Percentiles rank a stretch among this genome's conserved stretches.
Conservation (phyloP, 768 basidiomycete species). For the Coprinopsis marcescibilis region DNA sequence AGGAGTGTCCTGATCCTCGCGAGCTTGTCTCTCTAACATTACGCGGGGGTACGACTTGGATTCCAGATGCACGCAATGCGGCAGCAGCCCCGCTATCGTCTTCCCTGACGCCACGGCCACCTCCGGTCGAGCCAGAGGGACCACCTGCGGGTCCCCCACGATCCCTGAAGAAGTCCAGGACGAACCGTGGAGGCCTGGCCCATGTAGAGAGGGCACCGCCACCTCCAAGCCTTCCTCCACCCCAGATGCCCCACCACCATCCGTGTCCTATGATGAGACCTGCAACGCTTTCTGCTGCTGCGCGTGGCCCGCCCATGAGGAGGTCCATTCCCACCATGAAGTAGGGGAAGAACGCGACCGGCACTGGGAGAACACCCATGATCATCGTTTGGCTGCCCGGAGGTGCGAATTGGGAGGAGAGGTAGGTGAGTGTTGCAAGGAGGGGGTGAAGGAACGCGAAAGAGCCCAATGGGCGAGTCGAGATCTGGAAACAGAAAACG, state of each 20-base stretch:
- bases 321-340: conserved; percentile 69
- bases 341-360: conserved; percentile 69
- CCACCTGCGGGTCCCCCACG: conserved; percentile 19
- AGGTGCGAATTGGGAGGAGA: conserved; percentile 61
- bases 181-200: conserved; percentile 56
- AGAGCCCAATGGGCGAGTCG: conserved; percentile 58
- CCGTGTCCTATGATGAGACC: conserved; percentile 75
- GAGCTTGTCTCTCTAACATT: conserved; percentile 16
- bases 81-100: conserved; percentile 22
- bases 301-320: conserved; percentile 51
- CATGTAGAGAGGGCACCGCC: conserved; percentile 33
- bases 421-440: conserved; percentile 61
- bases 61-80: conserved; percentile 35
- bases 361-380: conserved; percentile 74
- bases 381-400: conserved; percentile 64
- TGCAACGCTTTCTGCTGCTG: conserved; percentile 51
- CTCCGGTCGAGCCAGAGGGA: conserved; percentile 16
- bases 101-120: conserved; percentile 20
- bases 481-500: conserved; percentile 26
- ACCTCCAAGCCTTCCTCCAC: conserved; percentile 32
- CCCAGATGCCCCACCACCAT: conserved; percentile 77
- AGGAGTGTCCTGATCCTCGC: conserved; percentile 25
- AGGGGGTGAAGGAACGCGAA: conserved; percentile 59
- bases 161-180: conserved; percentile 46
- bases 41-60: conserved; percentile 56